Base-by-base conservation (phyloP, 306 rosid species). In the Cicer pinnatifidum region DNA sequence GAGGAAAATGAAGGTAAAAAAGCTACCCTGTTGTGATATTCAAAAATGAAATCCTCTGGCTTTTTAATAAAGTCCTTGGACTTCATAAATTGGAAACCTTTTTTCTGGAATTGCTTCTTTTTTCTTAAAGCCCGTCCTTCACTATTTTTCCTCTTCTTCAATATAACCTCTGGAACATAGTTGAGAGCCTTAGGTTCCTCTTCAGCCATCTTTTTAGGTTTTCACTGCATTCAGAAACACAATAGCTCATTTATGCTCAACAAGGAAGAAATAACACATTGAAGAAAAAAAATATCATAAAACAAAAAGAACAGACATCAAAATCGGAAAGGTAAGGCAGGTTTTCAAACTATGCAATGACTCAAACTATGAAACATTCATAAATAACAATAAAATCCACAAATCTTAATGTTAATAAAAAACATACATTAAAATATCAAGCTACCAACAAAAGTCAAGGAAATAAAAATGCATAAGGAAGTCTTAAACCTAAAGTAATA, bases 31-130 rank as follows among this genome's bases (percentile, higher is more conserved):
- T 79, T 87, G 50, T 97, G 96, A 67, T 70, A 83, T 71, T 91
- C 89, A 19, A 81, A 68, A 75, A 93, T 53, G 46, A 91, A 93
- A 75, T 91, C 97, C 72, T 93, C 97, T 0, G 97, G 98, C 69
- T 85, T 90, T 78, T 79, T 89, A 62, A 93, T 85, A 57, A 16
- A 89, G 28, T 81, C 92, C 1, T 73, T 77, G 78, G 11, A 8
- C 17, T 76, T 81, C 20, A 43, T 76, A n/a, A 52, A 5, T 16
- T 71, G 76, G 35, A 67, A 80, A 10, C 35, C 45, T 13, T 56
- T 75, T 2, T 46, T 71, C 70, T 84, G 64, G 56, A 84, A 39
- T 16, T 77, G 85, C 0, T 47, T 78, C 47, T 69, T 80, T 44
- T 63, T 84, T 37, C 78, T 46, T 69, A 84, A 73, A 0, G 85